Evolutionary conservation across 1,284 basidiomycete species (phyloP).

Genomic region (Cyathus pygmaeus): DNA sequence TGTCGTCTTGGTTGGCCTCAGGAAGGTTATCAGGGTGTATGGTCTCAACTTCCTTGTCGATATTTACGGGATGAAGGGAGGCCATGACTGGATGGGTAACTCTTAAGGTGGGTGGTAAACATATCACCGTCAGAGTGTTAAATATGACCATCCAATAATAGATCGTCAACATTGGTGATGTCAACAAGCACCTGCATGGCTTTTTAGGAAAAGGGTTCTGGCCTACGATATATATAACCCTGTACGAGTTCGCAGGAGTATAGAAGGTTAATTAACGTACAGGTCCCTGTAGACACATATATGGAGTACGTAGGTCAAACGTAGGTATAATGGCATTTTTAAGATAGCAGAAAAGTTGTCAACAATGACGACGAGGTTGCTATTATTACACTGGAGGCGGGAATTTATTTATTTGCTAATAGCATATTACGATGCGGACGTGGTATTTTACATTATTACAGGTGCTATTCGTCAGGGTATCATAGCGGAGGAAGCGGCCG

Average conservation of each 20-base stretch:
- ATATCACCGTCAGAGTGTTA: neutral
- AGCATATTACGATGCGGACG: too few relatives aligned
- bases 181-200: neutral
- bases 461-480: conserved; percentile 17
- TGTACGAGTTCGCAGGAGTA: too few relatives aligned
- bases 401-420: too few relatives aligned
- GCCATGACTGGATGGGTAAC: conserved; percentile 1
- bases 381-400: too few relatives aligned
- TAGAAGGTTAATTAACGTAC: too few relatives aligned
- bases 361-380: too few relatives aligned
- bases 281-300: too few relatives aligned
- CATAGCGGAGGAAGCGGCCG: conserved; percentile 81
- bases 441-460: conserved; percentile 2
- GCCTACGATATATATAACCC: too few relatives aligned
- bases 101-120: neutral
- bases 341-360: too few relatives aligned
- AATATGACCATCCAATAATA: neutral
- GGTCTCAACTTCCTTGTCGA: conserved; percentile 36
- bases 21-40: conserved; percentile 38
- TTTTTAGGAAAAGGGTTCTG: too few relatives aligned
- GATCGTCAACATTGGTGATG: conserved; percentile 1
- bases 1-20: conserved; percentile 38
- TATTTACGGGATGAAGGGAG: conserved; percentile 12
- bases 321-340: too few relatives aligned
- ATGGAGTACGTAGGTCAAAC: too few relatives aligned